Evolutionary conservation across 352 stramenopile species (phyloP).

Genomic region (Phytophthora sp.): DNA sequence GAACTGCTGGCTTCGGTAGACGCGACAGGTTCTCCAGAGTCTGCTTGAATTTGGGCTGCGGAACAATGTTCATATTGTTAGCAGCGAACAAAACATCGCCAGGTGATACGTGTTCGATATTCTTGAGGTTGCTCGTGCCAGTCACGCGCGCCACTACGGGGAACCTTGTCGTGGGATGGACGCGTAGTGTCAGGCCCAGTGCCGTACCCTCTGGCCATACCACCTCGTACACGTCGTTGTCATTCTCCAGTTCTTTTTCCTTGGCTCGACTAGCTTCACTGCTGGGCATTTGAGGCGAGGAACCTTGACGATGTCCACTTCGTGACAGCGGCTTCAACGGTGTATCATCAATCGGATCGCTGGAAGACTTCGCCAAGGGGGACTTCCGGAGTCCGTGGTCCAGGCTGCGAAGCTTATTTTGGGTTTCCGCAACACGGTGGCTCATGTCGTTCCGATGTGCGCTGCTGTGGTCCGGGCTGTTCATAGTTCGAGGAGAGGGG

Average conservation of each 20-base stretch:
- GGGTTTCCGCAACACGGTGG: slow-evolving; percentile 35
- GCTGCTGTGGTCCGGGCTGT: slow-evolving; percentile 26
- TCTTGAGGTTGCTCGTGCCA: slow-evolving; percentile 76
- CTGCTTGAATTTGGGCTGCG: slow-evolving; percentile 82
- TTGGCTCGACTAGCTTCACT: slow-evolving; percentile 25
- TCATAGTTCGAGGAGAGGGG: slow-evolving; percentile 23
- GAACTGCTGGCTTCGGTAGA: slow-evolving; percentile 69
- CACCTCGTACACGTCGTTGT: slow-evolving; percentile 73
- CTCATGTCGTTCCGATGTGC: slow-evolving; percentile 37
- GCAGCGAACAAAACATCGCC: slow-evolving; percentile 75
- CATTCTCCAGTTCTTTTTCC: slow-evolving; percentile 44
- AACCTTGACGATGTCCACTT: slow-evolving; percentile 36
- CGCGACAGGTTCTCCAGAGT: slow-evolving; percentile 76
- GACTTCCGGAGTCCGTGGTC: slow-evolving; percentile 52
- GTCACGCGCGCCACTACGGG: slow-evolving; percentile 77
- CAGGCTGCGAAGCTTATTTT: slow-evolving; percentile 51
- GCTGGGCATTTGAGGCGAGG: slow-evolving; percentile 20
- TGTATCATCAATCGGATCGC: slow-evolving; percentile 43
- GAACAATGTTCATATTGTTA: slow-evolving; percentile 76
- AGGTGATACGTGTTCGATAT: slow-evolving; percentile 75
- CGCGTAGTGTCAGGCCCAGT: slow-evolving; percentile 67
- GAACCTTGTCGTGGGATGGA: slow-evolving; percentile 74
- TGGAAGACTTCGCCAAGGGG: slow-evolving; percentile 44
- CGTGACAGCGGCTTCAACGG: slow-evolving; percentile 53
- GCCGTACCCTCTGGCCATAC: slow-evolving; percentile 74